These are phyloP conservation scores for Epithele typhae DNA, from an alignment of 768 basidiomycete genomes.

Conservation along the genomic window DNA sequence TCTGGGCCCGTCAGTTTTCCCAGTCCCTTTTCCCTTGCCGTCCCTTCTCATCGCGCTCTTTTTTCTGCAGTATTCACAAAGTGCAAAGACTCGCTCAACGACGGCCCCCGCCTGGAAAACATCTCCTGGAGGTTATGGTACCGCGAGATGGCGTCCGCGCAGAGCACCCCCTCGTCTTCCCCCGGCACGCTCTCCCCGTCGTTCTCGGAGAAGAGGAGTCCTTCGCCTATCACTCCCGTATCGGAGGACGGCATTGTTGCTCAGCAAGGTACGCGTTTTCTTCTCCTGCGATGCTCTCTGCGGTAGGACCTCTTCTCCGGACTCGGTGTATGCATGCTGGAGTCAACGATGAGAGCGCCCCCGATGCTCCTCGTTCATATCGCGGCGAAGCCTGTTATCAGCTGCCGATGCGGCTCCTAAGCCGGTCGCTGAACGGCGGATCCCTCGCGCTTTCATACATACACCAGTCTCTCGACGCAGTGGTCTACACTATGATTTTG, in stretches of 20 bases:
- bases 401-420: no score
- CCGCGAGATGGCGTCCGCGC: conserved; percentile 47
- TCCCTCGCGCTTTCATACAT: no score
- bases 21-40: conserved; percentile 1
- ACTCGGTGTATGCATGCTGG: no score
- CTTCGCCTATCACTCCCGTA: conserved; percentile 28
- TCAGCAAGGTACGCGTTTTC: conserved; percentile 17
- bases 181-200: conserved; percentile 26
- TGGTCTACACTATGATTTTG: no score
- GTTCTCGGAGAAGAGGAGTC: conserved; percentile 20
- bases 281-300: conserved; percentile 4
- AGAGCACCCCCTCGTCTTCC: conserved; percentile 25
- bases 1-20: conserved; percentile 64
- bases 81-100: conserved; percentile 72
- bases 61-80: conserved; percentile 70
- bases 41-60: conserved; percentile 3
- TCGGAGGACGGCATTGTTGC: conserved; percentile 19
- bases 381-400: no score
- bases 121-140: conserved; percentile 87
- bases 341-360: no score
- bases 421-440: no score
- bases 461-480: no score
- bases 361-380: no score
- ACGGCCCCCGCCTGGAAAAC: conserved; percentile 82
- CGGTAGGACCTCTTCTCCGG: background rate